These are phyloP conservation scores for Blastomyces parvus DNA, from an alignment of 2,329 filamentous ascomycete species.

Conservation along the genomic window DNA sequence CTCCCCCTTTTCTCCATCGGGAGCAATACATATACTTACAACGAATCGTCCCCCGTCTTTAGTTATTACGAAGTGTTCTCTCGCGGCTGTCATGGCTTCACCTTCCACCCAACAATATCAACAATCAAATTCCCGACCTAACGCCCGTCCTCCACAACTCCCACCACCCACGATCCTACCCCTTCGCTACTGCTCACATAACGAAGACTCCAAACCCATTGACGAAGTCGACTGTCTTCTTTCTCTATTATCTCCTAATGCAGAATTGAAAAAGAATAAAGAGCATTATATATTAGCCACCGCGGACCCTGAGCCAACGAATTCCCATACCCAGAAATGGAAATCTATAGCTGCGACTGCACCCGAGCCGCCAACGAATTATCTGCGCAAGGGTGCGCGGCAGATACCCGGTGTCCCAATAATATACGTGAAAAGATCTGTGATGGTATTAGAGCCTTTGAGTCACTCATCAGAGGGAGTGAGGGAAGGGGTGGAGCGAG, in stretches of 20 bases:
- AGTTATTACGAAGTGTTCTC: slow-evolving; percentile 64
- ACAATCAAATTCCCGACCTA: slow-evolving; percentile 32
- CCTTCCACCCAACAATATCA: slow-evolving; percentile 32
- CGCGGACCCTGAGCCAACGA: slow-evolving; percentile 25
- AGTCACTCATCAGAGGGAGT: slow-evolving; percentile 35
- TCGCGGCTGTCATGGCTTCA: slow-evolving; percentile 35
- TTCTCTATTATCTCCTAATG: slow-evolving; percentile 33
- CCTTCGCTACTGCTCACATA: slow-evolving; percentile 40
- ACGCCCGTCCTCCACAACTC: slow-evolving; percentile 34
- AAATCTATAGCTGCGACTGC: slow-evolving; percentile 16
- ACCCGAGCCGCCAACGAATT: slow-evolving; percentile 24
- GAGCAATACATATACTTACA: neutral
- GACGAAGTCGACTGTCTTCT: slow-evolving; percentile 38
- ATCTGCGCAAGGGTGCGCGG: slow-evolving; percentile 33
- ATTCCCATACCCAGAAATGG: slow-evolving; percentile 12
- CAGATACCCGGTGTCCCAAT: slow-evolving; percentile 41
- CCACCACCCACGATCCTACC: slow-evolving; percentile 38
- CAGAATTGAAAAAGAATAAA: slow-evolving; percentile 36
- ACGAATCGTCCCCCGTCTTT: slow-evolving; percentile 24
- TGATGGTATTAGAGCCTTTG: slow-evolving; percentile 43
- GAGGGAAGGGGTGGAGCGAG: slow-evolving; percentile 36
- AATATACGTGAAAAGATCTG: slow-evolving; percentile 43
- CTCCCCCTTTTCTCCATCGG: neutral
- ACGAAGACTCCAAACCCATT: slow-evolving; percentile 33
- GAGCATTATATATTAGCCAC: slow-evolving; percentile 41